phyloP scores from a whole-genome alignment of 495 filamentous ascomycete species.

The Xylaria sp. region DNA sequence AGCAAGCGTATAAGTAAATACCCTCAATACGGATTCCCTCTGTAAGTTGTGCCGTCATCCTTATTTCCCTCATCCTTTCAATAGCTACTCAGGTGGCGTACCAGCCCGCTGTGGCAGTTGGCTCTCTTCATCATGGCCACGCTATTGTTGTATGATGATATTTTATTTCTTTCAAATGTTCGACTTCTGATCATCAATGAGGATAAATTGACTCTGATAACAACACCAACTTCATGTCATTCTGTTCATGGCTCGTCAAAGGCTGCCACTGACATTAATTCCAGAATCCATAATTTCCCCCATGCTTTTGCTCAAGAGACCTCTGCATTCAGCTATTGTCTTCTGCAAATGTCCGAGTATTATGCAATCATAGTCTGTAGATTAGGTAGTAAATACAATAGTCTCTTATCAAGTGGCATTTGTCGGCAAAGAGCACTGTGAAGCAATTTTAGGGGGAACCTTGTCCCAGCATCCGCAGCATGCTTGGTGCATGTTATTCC shows the following conservation, averaged over 20 bases:
- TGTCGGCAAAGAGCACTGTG: not conserved
- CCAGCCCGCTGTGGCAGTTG: not conserved
- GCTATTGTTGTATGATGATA: constrained; percentile 39
- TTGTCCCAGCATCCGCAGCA: not conserved
- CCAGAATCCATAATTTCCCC: not conserved
- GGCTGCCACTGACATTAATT: constrained; percentile 1
- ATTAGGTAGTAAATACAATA: no score
- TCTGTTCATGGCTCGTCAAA: not conserved
- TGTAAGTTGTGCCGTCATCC: constrained; percentile 1
- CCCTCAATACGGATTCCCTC: not conserved
- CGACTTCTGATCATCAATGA: constrained; percentile 44
- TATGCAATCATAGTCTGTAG: not conserved
- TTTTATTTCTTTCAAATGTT: constrained; percentile 40
- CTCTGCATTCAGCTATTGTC: not conserved
- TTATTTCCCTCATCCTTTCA: not conserved
- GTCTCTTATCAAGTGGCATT: not conserved
- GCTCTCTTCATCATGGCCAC: constrained; percentile 21
- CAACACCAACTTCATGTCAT: not conserved
- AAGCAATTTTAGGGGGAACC: not conserved
- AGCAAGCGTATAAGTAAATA: not conserved
- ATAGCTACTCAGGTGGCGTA: not conserved
- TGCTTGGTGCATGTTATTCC: not conserved
- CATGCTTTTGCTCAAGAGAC: not conserved
- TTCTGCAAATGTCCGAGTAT: not conserved
- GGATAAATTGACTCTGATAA: constrained; percentile 40